Conservation (phyloP, 495 filamentous ascomycete genomes). For the Beverwykella pulmonaria region DNA sequence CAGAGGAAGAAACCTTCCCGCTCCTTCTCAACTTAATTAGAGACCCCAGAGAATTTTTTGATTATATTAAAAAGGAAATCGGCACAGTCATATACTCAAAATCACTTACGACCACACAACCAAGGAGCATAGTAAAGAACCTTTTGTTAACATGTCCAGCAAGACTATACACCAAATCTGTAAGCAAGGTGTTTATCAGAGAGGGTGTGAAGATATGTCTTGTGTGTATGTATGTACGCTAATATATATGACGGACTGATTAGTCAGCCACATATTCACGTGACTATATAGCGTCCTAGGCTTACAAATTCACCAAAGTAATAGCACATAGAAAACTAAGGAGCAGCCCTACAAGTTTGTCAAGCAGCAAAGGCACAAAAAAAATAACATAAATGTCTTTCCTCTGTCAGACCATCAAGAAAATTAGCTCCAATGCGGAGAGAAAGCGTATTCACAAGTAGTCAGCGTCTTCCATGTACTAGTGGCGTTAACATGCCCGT, state of each 20-base stretch:
- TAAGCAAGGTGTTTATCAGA: slow-evolving; percentile 46
- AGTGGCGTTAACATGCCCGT: slow-evolving; percentile 39
- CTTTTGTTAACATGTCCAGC: slow-evolving; percentile 50
- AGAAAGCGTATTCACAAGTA: slow-evolving; percentile 49
- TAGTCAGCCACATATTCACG: too few species aligned
- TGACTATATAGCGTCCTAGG: too few species aligned
- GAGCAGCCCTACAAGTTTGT: slow-evolving; percentile 50
- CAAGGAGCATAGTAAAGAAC: slow-evolving; percentile 48
- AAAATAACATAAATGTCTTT: slow-evolving; percentile 47
- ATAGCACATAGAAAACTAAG: slow-evolving; percentile 40
- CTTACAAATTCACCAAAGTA: slow-evolving; percentile 51
- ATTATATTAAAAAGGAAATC: slow-evolving; percentile 41
- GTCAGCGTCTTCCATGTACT: slow-evolving; percentile 56
- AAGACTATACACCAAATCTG: slow-evolving; percentile 51
- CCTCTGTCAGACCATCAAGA: slow-evolving; percentile 45
- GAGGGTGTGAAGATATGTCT: not conserved
- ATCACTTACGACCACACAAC: slow-evolving; percentile 55
- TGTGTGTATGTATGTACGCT: too few species aligned
- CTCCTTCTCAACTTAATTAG: slow-evolving; percentile 23
- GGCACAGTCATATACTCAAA: slow-evolving; percentile 53
- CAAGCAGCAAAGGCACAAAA: slow-evolving; percentile 48
- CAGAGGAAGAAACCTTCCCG: slow-evolving; percentile 26
- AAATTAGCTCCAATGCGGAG: slow-evolving; percentile 37
- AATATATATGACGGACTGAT: too few species aligned
- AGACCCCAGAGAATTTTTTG: not conserved